Evolutionary conservation across 176 grass and related monocot species (phyloP), one percentile per base, ranked within the genome.

Genomic region (Eragrostis curvula): DNA sequence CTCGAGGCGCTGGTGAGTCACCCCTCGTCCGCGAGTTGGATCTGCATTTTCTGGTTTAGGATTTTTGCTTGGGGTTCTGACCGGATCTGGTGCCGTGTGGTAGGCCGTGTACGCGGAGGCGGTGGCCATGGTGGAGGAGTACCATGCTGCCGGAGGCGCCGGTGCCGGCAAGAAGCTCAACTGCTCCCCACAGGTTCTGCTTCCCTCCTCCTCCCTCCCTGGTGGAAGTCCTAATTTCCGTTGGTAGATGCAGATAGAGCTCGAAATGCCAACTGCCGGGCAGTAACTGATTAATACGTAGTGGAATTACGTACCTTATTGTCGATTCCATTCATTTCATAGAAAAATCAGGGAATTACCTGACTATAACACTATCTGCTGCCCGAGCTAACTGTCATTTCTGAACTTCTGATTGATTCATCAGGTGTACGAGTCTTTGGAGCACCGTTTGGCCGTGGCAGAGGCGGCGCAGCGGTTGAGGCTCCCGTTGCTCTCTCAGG

Each of bases 401-500:
- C 43, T 24, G 4, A 74, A 66, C 27, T 13, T 81, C 7, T 71
- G 17, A 43, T 79, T 71, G 17, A 43, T 79, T 39, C 89, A 98
- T 39, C 89, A 98, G 96, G 92, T 98, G 58, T 98, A 95, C 2
- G 96, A 98, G 56, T 96, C 90, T 12, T 76, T 98, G 81, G 93
- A 98, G 79, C 96, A 98, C 71, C 93, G 83, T 60, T 71, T 96
- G 41, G 66, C 73, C 3, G 89, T 96, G 30, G 90, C 85, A 0
- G 96, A 98, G 85, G 96, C 93, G 0, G 84, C 93, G 2, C 96
- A 98, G 74, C 93, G 96, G 49, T 75, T 98, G 68, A 91, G 96
- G 52, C 96, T 98, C 68, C 96, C 96, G 21, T 83, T 98, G 43
- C 90, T 98, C 32, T 95, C 90, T 1, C 94, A 98, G 85, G 87